Evolutionary conservation across 2,329 filamentous ascomycete genomes (phyloP), one percentile per base, ranked within the genome.

Genomic region (Pseudocercospora eumusae): DNA sequence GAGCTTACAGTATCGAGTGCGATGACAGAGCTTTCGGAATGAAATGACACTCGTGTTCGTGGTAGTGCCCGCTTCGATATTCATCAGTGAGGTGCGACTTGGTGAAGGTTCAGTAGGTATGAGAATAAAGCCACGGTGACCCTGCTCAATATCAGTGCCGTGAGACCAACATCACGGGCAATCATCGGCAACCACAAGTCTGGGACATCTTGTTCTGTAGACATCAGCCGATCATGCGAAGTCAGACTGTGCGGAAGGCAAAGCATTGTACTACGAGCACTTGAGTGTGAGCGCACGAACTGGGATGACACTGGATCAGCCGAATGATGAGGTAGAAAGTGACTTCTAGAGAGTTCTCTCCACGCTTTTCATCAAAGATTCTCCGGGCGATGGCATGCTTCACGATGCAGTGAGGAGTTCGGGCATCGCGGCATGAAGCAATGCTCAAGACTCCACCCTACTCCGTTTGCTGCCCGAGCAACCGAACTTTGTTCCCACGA

Each of bases 61-160:
- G 13, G 31, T 33, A 4, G 31, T 33, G 31, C 1, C 31, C 31
- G 15, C 11, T 33, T 33, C 31, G 2, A 33, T 33, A 33, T 33
- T 4, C 2, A n/a, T 33, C 2, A 33, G 13, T 21, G 44, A 20
- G 44, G 4, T 47, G 5, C 18, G 18, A 23, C 13, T 3, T 47
- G 18, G 20, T 47, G 44, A 47, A 47, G 44, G 44, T 47, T 47
- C 44, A 23, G 21, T 47, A 47, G 44, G 21, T 47, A 25, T 47
- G 44, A 47, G 2, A 21, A 47, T 13, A 21, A 15, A 25, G 21
- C 44, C 44, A 47, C 44, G 44, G 44, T 20, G 21, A 47, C 44
- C 44, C 44, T 47, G 44, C 44, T 25, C 18, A 23, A 47, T 18
- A 20, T 47, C 44, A 47, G 21, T 47, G 44, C 44, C 44, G 44